A percentile compares a stretch with the other conserved stretches of the same genome.
phyloP scores from a whole-genome alignment of 192 early-diverging fungal species.

The Backusella liffmaniae region DNA sequence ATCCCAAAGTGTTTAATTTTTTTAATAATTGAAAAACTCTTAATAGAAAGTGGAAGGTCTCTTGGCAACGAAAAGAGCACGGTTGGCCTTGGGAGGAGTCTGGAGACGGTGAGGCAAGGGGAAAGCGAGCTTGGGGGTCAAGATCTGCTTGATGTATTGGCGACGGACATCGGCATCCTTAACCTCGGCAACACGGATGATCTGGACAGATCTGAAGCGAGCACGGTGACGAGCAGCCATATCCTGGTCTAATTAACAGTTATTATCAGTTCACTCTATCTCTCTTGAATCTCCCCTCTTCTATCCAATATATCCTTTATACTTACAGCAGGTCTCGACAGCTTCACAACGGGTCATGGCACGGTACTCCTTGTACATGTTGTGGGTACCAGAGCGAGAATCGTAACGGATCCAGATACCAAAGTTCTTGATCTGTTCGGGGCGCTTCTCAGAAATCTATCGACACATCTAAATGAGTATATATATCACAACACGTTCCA shows the following conservation, averaged over 20 bases:
- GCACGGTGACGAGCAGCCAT: conserved; percentile 99
- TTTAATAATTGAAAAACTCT: conserved; percentile 20
- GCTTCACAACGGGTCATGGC: conserved; percentile 85
- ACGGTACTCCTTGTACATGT: conserved; percentile 99
- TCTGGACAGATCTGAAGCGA: conserved; percentile 96
- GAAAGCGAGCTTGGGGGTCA: conserved; percentile 89
- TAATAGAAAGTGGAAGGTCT: conserved; percentile 94
- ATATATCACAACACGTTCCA: not conserved
- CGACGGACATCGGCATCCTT: conserved; percentile 89
- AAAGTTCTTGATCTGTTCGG: conserved; percentile 93
- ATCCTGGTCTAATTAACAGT: conserved; percentile 66
- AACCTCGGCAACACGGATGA: conserved; percentile 96
- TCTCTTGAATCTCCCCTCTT: not conserved
- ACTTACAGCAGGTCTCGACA: conserved; percentile 58
- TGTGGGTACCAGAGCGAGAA: conserved; percentile 99
- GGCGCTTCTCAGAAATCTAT: conserved; percentile 90
- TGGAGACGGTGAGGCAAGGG: conserved; percentile 96
- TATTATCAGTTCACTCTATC: not conserved
- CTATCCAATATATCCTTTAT: not conserved
- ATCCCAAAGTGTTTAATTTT: not conserved
- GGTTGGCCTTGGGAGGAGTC: conserved; percentile 81
- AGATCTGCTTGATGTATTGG: conserved; percentile 96
- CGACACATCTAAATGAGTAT: conserved; percentile 18
- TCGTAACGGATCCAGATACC: conserved; percentile 99
- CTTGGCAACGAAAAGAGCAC: conserved; percentile 83